Conservation (phyloP, 2,329 filamentous ascomycete species). For the Colletotrichum sojae region DNA sequence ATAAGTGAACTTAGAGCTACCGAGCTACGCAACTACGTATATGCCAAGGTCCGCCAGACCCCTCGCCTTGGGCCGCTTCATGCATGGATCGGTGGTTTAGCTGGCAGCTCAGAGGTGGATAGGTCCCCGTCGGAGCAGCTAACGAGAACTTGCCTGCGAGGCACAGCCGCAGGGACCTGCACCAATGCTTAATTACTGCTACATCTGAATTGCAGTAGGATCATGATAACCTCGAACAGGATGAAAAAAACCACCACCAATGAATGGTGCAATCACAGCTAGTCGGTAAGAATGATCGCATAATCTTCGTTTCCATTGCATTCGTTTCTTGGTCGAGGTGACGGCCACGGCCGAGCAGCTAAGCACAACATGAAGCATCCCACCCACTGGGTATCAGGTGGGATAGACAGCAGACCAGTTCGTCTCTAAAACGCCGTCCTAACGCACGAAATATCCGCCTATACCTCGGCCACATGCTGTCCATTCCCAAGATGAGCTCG, state of each 20-base stretch:
- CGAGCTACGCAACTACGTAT: slow-evolving; percentile 19
- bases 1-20: slow-evolving; percentile 6
- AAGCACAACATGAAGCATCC: slow-evolving; percentile 9
- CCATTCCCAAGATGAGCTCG: slow-evolving; percentile 24
- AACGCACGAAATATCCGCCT: slow-evolving; percentile 28
- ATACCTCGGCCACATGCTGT: slow-evolving; percentile 28
- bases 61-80: slow-evolving; percentile 3
- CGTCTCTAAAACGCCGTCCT: slow-evolving; percentile 23
- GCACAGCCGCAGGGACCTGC: slow-evolving; percentile 7
- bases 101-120: slow-evolving; percentile 14
- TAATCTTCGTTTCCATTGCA: slow-evolving; percentile 36
- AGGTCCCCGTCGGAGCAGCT: slow-evolving; percentile 1
- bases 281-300: slow-evolving; percentile 4
- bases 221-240: neutral
- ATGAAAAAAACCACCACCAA: neutral
- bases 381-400: slow-evolving; percentile 12
- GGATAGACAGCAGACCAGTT: slow-evolving; percentile 21
- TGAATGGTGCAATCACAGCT: neutral
- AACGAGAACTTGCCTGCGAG: neutral
- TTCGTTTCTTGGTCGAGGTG: slow-evolving; percentile 22
- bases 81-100: slow-evolving; percentile 24
- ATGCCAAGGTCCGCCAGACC: slow-evolving; percentile 18
- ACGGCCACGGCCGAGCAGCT: slow-evolving; percentile 22
- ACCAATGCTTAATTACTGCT: slow-evolving; percentile 1
- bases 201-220: no score